Evolutionary conservation across 179 eudicot genomes (phyloP), one percentile per base, ranked within the genome.

Genomic region (Beta corolliflora): DNA sequence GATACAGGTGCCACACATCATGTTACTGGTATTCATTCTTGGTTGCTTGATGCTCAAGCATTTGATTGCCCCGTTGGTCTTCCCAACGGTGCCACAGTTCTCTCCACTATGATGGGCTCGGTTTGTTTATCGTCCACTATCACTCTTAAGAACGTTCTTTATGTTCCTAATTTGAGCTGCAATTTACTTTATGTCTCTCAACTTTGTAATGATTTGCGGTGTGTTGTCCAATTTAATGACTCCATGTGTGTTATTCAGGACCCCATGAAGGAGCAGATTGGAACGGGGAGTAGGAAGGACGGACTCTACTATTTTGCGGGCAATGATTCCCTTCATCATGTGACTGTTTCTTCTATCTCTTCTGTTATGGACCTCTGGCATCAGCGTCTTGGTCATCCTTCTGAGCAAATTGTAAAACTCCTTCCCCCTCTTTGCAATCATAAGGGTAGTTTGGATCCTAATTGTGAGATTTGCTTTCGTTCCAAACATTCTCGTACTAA

Each of bases 131-230:
- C 68, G 0, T 0, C 41, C 44, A 6, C 2, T 2, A 23, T 75
- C 6, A 59, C 54, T 7, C 23, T 75, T 2, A 36, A 9, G 7
- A 53, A 31, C 31, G 78, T 75, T n/a, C 68, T 75, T 18, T 60
- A 36, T 75, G 78, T 75, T n/a, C 78, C 78, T 1, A 36, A 75
- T 1, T 75, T 75, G 61, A 36, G 18, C 2, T 59, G 52, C 19
- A 58, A 59, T 36, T 7, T 74, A 7, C 55, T 53, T 2, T 46
- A 36, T 4, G n/a, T 71, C 0, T 50, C 75, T 19, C 75, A 46
- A 44, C 58, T 73, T 45, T 16, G 21, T n/a, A 31, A 46, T 52
- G 19, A 72, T 11, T 72, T 10, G 9, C 4, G 54, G 0, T 0
- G 15, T 50, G 7, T 52, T 71, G 56, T 52, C 15, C 46, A 18